A percentile compares a stretch with the other conserved stretches of the same genome.
These are phyloP conservation scores for Talaromyces ruber DNA, from an alignment of 495 filamentous ascomycete species.

Conservation along the genomic window DNA sequence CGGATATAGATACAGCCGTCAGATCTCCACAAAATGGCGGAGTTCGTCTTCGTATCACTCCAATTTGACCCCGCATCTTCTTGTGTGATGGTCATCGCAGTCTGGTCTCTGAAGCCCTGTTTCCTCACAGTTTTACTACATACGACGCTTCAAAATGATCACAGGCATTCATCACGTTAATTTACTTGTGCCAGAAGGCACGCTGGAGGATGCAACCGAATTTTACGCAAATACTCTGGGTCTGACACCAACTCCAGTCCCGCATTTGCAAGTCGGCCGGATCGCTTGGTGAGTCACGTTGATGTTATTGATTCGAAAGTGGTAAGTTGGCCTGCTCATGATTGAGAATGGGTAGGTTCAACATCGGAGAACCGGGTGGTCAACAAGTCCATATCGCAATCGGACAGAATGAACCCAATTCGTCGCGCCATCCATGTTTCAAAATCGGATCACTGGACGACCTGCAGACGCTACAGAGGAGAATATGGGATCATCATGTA, in stretches of 20 bases:
- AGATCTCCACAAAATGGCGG: not conserved
- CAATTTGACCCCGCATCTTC: not conserved
- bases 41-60: not conserved
- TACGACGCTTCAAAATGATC: constrained; percentile 35
- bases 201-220: constrained; percentile 39
- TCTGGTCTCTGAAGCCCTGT: not conserved
- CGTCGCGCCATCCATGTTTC: constrained; percentile 51
- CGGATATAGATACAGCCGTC: not conserved
- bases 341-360: constrained; percentile 29
- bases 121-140: not conserved
- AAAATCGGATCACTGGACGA: constrained; percentile 33
- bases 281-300: constrained; percentile 37
- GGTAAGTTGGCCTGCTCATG: not conserved
- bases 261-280: constrained; percentile 35
- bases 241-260: constrained; percentile 40
- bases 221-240: constrained; percentile 52
- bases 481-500: constrained; percentile 46
- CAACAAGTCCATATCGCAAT: constrained; percentile 54
- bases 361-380: constrained; percentile 41
- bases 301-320: not conserved
- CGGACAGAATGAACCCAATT: constrained; percentile 36
- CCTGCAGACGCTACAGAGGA: constrained; percentile 34
- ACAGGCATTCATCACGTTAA: constrained; percentile 53
- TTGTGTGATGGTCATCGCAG: not conserved
- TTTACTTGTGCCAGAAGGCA: constrained; percentile 45